phyloP scores from a whole-genome alignment of 169 alveolate genomes.

The Plasmodium malariae region DNA sequence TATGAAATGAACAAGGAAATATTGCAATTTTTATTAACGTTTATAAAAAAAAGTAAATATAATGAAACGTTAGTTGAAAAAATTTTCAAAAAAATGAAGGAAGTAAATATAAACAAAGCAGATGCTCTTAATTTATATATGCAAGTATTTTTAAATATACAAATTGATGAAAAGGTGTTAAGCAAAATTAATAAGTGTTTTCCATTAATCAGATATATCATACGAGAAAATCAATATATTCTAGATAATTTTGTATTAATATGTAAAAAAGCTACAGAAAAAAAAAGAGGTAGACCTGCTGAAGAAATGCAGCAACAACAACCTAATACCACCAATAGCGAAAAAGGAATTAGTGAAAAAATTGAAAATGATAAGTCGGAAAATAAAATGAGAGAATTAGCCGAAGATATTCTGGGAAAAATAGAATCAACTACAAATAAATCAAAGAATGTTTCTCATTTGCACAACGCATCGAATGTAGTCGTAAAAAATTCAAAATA shows the following conservation, averaged over 20 bases:
- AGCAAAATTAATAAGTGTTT: conserved; percentile 42
- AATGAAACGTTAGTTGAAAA: conserved; percentile 66
- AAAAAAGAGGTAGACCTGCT: conserved; percentile 74
- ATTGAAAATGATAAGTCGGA: conserved; percentile 51
- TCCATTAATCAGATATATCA: conserved; percentile 42
- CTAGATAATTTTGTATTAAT: conserved; percentile 34
- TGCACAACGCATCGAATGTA: not conserved
- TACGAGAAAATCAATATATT: conserved; percentile 63
- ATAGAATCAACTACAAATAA: conserved; percentile 61
- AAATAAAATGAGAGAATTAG: conserved; percentile 70
- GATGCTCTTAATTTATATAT: conserved; percentile 54
- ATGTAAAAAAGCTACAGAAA: conserved; percentile 68
- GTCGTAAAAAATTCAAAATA: not conserved
- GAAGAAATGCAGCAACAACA: conserved; percentile 69
- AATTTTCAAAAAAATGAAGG: conserved; percentile 71
- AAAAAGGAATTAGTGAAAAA: conserved; percentile 28
- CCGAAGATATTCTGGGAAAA: conserved; percentile 56
- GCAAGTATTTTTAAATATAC: conserved; percentile 70
- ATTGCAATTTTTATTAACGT: conserved; percentile 28
- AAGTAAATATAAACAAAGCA: conserved; percentile 45
- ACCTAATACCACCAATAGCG: conserved; percentile 7
- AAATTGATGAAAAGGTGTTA: conserved; percentile 65
- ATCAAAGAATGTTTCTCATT: conserved; percentile 20
- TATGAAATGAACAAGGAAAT: conserved; percentile 62
- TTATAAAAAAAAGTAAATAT: conserved; percentile 75